Percentiles rank a stretch among this genome's conserved stretches.
These are phyloP conservation scores for Tolypocladium cylindrosporum DNA, from an alignment of 2,329 filamentous ascomycete species.

Conservation along the genomic window DNA sequence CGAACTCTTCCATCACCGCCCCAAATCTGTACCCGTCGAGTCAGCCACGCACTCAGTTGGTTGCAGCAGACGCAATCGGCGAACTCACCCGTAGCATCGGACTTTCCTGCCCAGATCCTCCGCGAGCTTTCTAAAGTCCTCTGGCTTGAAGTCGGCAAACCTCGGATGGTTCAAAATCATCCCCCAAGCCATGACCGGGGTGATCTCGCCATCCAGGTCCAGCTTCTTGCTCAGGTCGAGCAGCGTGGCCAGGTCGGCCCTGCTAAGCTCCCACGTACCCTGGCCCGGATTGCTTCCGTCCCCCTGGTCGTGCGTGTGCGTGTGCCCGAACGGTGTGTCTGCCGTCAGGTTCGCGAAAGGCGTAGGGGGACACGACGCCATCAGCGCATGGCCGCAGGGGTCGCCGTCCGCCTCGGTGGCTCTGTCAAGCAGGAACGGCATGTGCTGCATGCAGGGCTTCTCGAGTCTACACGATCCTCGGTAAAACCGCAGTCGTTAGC, in stretches of 20 bases:
- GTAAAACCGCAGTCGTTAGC: conserved; percentile 34
- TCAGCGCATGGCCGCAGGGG: conserved; percentile 80
- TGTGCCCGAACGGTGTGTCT: conserved; percentile 43
- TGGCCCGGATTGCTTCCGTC: conserved; percentile 34
- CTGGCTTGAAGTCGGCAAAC: conserved; percentile 51
- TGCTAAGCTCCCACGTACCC: conserved; percentile 71
- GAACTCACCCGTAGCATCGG: conserved; percentile 78
- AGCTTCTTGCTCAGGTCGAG: conserved; percentile 76
- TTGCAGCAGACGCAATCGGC: conserved; percentile 1
- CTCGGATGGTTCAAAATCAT: conserved; percentile 65
- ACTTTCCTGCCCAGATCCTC: conserved; percentile 71
- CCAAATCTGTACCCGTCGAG: conserved; percentile 37
- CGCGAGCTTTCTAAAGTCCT: conserved; percentile 63
- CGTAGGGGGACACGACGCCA: conserved; percentile 81
- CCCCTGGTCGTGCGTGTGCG: conserved; percentile 23
- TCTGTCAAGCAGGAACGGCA: conserved; percentile 65
- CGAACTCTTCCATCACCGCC: conserved; percentile 56
- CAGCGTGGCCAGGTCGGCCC: conserved; percentile 67
- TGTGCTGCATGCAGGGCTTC: conserved; percentile 85
- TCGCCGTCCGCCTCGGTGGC: conserved; percentile 50
- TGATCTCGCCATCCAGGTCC: conserved; percentile 81
- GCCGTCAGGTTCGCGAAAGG: conserved; percentile 38
- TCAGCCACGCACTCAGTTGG: background rate
- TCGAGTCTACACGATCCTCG: conserved; percentile 58
- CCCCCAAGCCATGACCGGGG: conserved; percentile 90